Percentiles rank a stretch among this genome's conserved stretches.
Conservation (phyloP, 1,284 basidiomycete species). For the Melampsora americana region DNA sequence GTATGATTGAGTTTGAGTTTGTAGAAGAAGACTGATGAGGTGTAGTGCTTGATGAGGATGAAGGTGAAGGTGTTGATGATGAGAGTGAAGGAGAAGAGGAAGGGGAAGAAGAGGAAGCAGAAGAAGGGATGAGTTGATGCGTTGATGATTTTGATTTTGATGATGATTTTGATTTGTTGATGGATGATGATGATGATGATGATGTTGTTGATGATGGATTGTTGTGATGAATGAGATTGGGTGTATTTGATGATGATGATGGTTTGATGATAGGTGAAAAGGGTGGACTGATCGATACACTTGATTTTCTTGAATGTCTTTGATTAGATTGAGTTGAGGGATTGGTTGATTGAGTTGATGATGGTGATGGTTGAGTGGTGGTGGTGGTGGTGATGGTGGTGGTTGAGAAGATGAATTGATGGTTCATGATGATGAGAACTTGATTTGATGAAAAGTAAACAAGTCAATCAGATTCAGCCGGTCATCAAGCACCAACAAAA, state of each 20-base stretch:
- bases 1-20: background rate
- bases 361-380: too few species aligned
- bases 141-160: background rate
- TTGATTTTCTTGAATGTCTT: slow-evolving; percentile 27
- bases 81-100: slow-evolving; percentile 6
- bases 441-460: too few species aligned
- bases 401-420: too few species aligned
- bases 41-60: background rate
- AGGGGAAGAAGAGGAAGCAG: slow-evolving; percentile 8
- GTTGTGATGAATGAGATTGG: background rate
- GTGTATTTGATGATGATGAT: background rate
- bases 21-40: background rate
- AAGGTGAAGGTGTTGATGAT: background rate
- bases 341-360: too few species aligned
- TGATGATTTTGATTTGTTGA: background rate
- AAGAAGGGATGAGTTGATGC: background rate
- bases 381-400: too few species aligned
- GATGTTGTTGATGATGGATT: background rate
- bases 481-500: too few species aligned
- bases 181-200: background rate
- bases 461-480: too few species aligned
- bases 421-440: too few species aligned
- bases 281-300: slow-evolving; percentile 29
- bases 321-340: background rate
- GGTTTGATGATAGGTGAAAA: background rate